phyloP scores from a whole-genome alignment of 139 green algal genomes.

The Tetradesmus lagerheimii region DNA sequence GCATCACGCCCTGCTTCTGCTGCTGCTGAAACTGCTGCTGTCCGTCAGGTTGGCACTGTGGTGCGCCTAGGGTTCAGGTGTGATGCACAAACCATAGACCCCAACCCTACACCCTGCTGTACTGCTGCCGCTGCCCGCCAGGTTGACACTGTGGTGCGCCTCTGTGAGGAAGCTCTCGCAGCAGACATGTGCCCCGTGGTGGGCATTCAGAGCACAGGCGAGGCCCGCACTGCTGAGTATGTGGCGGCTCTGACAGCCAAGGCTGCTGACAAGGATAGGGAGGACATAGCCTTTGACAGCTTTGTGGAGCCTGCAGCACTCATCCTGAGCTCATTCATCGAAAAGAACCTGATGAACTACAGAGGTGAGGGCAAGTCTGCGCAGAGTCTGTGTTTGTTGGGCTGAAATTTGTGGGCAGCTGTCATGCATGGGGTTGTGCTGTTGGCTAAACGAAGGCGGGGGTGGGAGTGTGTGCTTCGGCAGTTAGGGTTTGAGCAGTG shows the following conservation, averaged over 20 bases:
- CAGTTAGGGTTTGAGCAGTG: no score
- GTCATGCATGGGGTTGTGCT: no score
- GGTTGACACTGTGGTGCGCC: constrained; percentile 52
- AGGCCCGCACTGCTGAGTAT: constrained; percentile 74
- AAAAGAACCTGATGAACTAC: constrained; percentile 36
- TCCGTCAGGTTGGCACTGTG: no score
- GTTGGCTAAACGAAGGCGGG: no score
- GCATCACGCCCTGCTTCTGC: neutral
- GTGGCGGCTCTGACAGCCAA: constrained; percentile 49
- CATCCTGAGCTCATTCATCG: constrained; percentile 61
- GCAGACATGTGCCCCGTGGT: constrained; percentile 77
- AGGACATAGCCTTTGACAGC: constrained; percentile 58
- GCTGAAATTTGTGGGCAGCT: no score
- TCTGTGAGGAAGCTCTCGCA: constrained; percentile 60
- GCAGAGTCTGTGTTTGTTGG: no score
- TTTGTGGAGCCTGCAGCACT: constrained; percentile 62
- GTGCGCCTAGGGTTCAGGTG: no score
- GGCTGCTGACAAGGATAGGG: constrained; percentile 21
- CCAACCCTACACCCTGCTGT: neutral
- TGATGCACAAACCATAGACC: no score
- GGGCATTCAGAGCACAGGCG: constrained; percentile 75
- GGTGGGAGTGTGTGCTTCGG: no score
- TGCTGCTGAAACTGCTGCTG: neutral
- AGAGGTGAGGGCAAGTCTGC: no score
- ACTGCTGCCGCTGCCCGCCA: neutral